A percentile compares a stretch with the other conserved stretches of the same genome.
phyloP scores from a whole-genome alignment of 148 eudicot genomes.

The Polygonum aviculare region DNA sequence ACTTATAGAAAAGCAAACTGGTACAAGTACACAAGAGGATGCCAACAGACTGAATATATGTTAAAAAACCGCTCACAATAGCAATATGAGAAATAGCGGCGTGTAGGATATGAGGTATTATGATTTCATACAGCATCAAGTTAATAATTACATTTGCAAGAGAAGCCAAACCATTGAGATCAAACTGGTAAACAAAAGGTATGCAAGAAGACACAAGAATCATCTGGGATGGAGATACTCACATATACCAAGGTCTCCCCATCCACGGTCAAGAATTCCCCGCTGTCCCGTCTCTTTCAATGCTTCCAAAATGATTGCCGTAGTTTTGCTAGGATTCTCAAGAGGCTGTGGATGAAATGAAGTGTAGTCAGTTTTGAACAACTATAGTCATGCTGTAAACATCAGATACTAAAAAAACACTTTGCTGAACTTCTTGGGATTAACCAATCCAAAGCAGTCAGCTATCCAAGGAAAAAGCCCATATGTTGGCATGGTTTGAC shows the following conservation, averaged over 20 bases:
- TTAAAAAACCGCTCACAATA: neutral
- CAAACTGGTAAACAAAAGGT: neutral
- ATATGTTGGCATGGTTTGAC: neutral
- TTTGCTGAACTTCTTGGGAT: neutral
- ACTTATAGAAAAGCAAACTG: neutral
- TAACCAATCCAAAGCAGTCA: neutral
- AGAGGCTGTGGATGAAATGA: conserved; percentile 50
- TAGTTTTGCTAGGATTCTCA: conserved; percentile 64
- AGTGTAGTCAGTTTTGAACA: neutral
- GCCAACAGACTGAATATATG: neutral
- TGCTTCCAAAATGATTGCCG: conserved; percentile 78
- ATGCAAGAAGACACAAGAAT: neutral
- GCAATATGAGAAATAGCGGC: neutral
- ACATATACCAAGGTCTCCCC: conserved; percentile 95
- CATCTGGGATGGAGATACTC: conserved; percentile 26
- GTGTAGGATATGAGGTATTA: neutral
- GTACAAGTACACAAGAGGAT: neutral
- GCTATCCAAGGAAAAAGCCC: neutral
- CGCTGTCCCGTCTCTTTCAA: conserved; percentile 72
- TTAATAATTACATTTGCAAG: neutral
- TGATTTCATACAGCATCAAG: neutral
- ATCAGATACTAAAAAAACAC: neutral
- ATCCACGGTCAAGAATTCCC: conserved; percentile 86
- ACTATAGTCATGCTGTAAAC: neutral
- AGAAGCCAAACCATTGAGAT: neutral